Evolutionary conservation across 805 yeast genomes (phyloP), one percentile per base, ranked within the genome.

Genomic region (Dipodascopsis tothii): DNA sequence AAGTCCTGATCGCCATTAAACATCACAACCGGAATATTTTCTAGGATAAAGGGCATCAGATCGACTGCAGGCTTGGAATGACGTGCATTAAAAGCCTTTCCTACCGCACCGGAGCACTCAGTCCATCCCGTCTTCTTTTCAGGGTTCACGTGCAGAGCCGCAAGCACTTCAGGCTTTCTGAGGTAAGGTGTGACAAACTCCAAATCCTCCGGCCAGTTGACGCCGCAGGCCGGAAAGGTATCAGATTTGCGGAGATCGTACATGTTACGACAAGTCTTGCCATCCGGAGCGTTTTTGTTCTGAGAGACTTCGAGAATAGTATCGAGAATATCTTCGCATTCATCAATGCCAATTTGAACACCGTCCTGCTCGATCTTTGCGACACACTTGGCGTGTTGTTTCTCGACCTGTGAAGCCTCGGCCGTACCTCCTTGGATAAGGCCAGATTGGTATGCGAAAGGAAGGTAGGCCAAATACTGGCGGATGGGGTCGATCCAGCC

Each of bases 401-500:
- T 41, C 20, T 56, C 57, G 5, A 51, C 32, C 22, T 53, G 51
- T 21, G 57, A 60, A 34, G 64, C 62, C 14, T 47, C 49, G 4
- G 37, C 35, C 6, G 53, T 18, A 32, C 53, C 55, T 3, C 61
- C 52, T 19, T 67, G 56, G 17, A 90, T 63, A 3, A 90, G 51
- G 0, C 79, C 80, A 14, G 75, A 70, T 17, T 78, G 71, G 21
- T 77, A 51, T 0, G 83, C 72, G 61, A 75, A 87, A 1, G 94
- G 94, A 28, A 84, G 63, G 55, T 81, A 84, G 16, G 94, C 77
- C 48, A 85, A 69, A 41, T 90, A 80, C 67, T 92, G 98, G 35
- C 75, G 73, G 50, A 80, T 75, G 1, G 97, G 96, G 37, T 86
- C 88, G 11, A 88, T 77, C 95, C 95, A 90, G 1, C 96, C 96